phyloP scores from a whole-genome alignment of 805 yeast genomes.

The Lachancea sp. region DNA sequence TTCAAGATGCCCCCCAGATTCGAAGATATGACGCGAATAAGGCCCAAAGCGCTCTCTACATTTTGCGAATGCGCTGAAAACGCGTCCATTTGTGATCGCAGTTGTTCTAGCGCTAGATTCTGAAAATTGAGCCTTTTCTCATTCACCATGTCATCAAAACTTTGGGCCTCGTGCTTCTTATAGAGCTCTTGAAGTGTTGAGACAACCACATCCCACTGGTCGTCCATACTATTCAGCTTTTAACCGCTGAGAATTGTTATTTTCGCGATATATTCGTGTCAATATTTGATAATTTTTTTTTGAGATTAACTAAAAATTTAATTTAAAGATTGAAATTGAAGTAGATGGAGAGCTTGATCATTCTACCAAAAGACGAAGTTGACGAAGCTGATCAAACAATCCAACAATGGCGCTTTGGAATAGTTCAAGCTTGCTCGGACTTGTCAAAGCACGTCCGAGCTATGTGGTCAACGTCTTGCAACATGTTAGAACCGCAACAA shows the following conservation, averaged over 20 bases:
- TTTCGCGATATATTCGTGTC: not conserved
- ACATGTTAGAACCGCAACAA: constrained; percentile 81
- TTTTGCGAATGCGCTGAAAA: constrained; percentile 51
- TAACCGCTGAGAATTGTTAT: not conserved
- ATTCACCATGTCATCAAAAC: constrained; percentile 40
- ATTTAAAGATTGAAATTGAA: not conserved
- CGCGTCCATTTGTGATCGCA: constrained; percentile 36
- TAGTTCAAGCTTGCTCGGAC: not conserved
- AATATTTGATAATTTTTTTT: not conserved
- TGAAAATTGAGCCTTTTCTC: constrained; percentile 27
- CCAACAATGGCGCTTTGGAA: constrained; percentile 5
- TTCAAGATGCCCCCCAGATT: constrained; percentile 44
- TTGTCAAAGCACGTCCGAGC: not conserved
- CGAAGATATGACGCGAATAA: constrained; percentile 37
- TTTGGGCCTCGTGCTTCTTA: constrained; percentile 49
- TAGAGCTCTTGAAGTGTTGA: constrained; percentile 64
- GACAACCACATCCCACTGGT: constrained; percentile 63
- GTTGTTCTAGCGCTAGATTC: constrained; percentile 35
- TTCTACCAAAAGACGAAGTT: not conserved
- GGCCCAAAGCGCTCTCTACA: constrained; percentile 44
- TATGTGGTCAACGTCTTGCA: constrained; percentile 10
- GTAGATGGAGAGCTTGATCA: not conserved
- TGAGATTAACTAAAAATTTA: not conserved
- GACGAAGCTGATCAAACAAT: not conserved
- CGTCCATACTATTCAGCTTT: constrained; percentile 37